Evolutionary conservation across 257 asterid genomes (phyloP).

Genomic region (Salvia hispanica): DNA sequence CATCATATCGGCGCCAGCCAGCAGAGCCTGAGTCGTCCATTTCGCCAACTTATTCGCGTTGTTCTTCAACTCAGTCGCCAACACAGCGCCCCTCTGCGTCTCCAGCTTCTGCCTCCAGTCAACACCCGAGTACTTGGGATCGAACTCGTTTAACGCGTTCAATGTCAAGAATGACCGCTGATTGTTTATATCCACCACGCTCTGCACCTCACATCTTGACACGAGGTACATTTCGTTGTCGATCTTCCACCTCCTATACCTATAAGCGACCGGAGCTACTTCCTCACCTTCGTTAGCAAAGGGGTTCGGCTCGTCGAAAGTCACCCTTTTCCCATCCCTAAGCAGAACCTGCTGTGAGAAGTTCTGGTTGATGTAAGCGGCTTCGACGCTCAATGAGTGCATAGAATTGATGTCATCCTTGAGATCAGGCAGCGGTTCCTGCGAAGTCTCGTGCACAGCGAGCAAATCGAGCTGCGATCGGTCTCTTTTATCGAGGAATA

Average conservation of each 20-base stretch:
- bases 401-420: constrained; percentile 95
- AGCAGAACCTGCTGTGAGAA: constrained; percentile 92
- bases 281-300: constrained; percentile 95
- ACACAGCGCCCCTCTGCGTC: constrained; percentile 95
- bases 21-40: constrained; percentile 92
- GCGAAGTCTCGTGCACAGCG: constrained; percentile 91
- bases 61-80: constrained; percentile 96
- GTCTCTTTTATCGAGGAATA: constrained; percentile 90
- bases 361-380: constrained; percentile 91
- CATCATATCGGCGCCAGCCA: constrained; percentile 98
- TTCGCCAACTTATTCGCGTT: constrained; percentile 91
- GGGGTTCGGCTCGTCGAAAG: constrained; percentile 90
- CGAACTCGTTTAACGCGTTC: constrained; percentile 92
- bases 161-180: constrained; percentile 77
- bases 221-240: constrained; percentile 76
- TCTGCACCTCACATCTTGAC: constrained; percentile 90
- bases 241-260: constrained; percentile 98
- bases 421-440: constrained; percentile 90
- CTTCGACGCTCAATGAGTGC: constrained; percentile 82
- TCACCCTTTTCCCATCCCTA: constrained; percentile 79
- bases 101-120: constrained; percentile 99
- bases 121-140: constrained; percentile 89
- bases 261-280: constrained; percentile 87
- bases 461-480: constrained; percentile 91
- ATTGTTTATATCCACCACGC: constrained; percentile 78